Evolutionary conservation across 352 stramenopile genomes (phyloP), one percentile per base, ranked within the genome.

Genomic region (Globisporangium polare): DNA sequence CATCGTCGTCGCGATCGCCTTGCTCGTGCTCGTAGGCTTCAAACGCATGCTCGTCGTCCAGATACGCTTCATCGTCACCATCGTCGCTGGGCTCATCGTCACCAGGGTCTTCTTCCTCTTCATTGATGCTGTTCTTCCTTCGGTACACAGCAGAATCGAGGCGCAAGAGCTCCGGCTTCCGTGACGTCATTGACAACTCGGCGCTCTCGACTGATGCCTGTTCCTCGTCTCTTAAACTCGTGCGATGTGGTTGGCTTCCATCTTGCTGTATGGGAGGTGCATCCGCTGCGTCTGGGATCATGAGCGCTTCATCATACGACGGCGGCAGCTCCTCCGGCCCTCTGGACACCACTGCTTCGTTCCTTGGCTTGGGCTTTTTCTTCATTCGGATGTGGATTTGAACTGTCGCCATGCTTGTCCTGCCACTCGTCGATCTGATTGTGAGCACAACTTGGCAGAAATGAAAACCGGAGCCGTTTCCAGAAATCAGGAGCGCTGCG

Each of bases 281-380:
- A 6, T 55, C 31, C 17, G n/a, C 17, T 42, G 31, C 4, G 20
- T 57, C 60, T n/a, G 67, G 65, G 3, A 74, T 50, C 66, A 74
- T 78, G 22, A 78, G 52, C 6, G 74, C 74, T 57, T 80, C 59
- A 12, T 86, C 65, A 15, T 86, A 86, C 7, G 65, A 71, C 29
- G 74, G 74, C 17, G 77, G 70, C 5, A 42, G 26, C 2, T 68
- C 55, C 7, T 33, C 27, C 4, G 29, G 29, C 4, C 9, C 3
- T 15, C 10, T n/a, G 2, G n/a, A 18, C 0, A 9, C 7, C n/a
- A 35, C 15, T 4, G 17, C 13, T 50, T 46, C 51, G 7, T 29
- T 12, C 39, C 20, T 55, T 9, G 24, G 7, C 20, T 45, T 52
- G 5, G 27, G 5, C 20, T 67, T 74, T 46, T 65, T 68, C 12